Evolutionary conservation across 2,329 filamentous ascomycete species (phyloP).

Genomic region (Helminthosporium solani): DNA sequence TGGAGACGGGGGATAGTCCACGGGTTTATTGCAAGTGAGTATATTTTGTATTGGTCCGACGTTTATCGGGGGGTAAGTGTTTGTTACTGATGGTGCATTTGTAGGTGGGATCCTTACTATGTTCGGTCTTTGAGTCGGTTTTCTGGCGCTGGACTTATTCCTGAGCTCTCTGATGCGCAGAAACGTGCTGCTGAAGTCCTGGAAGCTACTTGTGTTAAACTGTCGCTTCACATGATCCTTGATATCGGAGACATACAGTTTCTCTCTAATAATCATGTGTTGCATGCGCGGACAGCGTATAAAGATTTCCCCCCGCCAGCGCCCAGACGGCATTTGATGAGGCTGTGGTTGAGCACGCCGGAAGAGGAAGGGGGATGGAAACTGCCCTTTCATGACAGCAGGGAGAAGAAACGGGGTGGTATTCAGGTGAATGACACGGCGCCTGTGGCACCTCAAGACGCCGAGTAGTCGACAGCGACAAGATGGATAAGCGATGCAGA

Average conservation of each 20-base stretch:
- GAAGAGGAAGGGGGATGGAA: slow-evolving; percentile 83
- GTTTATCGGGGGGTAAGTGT: no score
- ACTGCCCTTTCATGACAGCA: slow-evolving; percentile 76
- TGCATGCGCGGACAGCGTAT: slow-evolving; percentile 82
- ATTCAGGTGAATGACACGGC: slow-evolving; percentile 82
- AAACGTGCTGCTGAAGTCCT: slow-evolving; percentile 66
- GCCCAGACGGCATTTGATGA: slow-evolving; percentile 75
- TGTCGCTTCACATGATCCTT: slow-evolving; percentile 80
- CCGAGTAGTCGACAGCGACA: slow-evolving; percentile 56
- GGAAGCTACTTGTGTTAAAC: slow-evolving; percentile 71
- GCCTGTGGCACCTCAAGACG: slow-evolving; percentile 74
- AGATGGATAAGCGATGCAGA: no score
- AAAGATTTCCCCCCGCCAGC: slow-evolving; percentile 67
- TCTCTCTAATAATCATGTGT: slow-evolving; percentile 73
- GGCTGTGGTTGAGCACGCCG: slow-evolving; percentile 81
- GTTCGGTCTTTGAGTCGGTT: slow-evolving; percentile 74
- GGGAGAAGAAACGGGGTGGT: slow-evolving; percentile 83
- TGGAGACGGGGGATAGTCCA: slow-evolving; percentile 66
- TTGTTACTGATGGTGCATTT: no score
- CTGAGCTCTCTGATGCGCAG: slow-evolving; percentile 69
- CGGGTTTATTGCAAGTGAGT: slow-evolving; percentile 71
- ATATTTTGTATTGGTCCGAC: not conserved
- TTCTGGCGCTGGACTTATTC: slow-evolving; percentile 70
- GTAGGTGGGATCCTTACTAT: slow-evolving; percentile 83
- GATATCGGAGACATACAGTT: slow-evolving; percentile 90